These are phyloP conservation scores for Steccherinum ochraceum DNA, from an alignment of 768 basidiomycete species.

Conservation along the genomic window DNA sequence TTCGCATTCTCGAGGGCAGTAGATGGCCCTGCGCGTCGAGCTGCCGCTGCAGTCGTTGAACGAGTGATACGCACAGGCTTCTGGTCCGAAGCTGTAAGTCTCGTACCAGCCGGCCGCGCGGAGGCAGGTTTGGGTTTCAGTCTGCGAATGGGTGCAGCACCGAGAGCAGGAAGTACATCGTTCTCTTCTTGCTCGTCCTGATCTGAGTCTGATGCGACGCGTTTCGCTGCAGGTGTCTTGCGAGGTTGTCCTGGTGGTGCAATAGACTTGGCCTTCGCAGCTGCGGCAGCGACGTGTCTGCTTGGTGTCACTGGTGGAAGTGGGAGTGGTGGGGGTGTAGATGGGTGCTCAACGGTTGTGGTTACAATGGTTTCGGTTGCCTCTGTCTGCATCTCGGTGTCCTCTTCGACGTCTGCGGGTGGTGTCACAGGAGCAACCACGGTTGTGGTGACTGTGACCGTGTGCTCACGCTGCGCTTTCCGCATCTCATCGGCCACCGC, in stretches of 20 bases:
- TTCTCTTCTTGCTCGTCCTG: constrained; percentile 54
- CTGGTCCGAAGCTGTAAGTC: constrained; percentile 63
- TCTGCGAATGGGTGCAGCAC: constrained; percentile 34
- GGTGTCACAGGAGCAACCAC: constrained; percentile 74
- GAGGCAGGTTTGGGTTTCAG: constrained; percentile 19
- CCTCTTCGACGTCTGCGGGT: constrained; percentile 71
- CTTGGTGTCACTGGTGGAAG: constrained; percentile 75
- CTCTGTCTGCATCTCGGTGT: constrained; percentile 33
- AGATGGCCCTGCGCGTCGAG: constrained; percentile 18
- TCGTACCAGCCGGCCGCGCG: constrained; percentile 27
- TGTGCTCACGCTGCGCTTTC: constrained; percentile 30
- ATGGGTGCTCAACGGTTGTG: constrained; percentile 12
- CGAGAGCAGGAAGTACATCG: constrained; percentile 61
- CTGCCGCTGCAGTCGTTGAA: constrained; percentile 45
- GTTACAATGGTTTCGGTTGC: constrained; percentile 28
- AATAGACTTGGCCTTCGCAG: constrained; percentile 65
- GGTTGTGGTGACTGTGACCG: constrained; percentile 23
- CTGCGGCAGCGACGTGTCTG: constrained; percentile 63
- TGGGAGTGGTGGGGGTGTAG: constrained; percentile 25
- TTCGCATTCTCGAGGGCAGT: constrained; percentile 13
- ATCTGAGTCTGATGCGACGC: constrained; percentile 60
- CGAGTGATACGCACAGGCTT: constrained; percentile 70
- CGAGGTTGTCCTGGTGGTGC: constrained; percentile 78
- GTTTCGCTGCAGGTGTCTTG: constrained; percentile 81
- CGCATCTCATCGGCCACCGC: constrained; percentile 78